phyloP scores from a whole-genome alignment of 169 alveolate genomes.

The Cardiosporidium cionae region DNA sequence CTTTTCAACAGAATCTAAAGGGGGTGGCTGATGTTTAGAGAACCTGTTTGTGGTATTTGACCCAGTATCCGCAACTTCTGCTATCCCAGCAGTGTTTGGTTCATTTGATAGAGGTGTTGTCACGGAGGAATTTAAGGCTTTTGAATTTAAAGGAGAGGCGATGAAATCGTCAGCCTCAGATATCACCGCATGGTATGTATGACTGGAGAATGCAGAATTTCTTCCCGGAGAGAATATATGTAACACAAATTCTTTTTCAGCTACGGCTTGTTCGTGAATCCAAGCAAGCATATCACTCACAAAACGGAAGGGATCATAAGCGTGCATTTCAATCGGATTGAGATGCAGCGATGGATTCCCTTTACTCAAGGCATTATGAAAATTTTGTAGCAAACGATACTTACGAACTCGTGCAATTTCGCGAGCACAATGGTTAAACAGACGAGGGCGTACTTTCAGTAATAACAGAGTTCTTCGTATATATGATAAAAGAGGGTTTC shows the following conservation, averaged over 20 bases:
- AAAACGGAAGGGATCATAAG: constrained; percentile 2
- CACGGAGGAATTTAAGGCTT: too few relatives aligned
- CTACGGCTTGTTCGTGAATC: neutral
- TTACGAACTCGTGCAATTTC: neutral
- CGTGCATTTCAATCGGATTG: constrained; percentile 2
- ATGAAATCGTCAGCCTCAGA: too few relatives aligned
- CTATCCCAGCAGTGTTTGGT: too few relatives aligned
- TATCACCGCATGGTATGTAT: too few relatives aligned
- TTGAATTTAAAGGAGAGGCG: too few relatives aligned
- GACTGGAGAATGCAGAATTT: neutral
- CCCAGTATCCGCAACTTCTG: too few relatives aligned
- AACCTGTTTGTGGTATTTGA: too few relatives aligned
- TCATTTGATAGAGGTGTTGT: too few relatives aligned
- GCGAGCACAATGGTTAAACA: neutral
- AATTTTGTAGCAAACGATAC: neutral
- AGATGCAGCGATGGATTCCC: neutral
- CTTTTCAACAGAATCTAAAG: too few relatives aligned
- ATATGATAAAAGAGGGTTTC: neutral
- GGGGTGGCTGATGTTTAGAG: too few relatives aligned
- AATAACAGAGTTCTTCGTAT: neutral
- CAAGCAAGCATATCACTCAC: constrained; percentile 5
- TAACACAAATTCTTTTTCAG: neutral
- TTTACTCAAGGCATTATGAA: neutral
- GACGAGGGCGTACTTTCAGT: neutral
- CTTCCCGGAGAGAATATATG: too few relatives aligned